A percentile compares a stretch with the other conserved stretches of the same genome.
Evolutionary conservation across 805 yeast genomes (phyloP).

Genomic region (Priceomyces fermenticarens): DNA sequence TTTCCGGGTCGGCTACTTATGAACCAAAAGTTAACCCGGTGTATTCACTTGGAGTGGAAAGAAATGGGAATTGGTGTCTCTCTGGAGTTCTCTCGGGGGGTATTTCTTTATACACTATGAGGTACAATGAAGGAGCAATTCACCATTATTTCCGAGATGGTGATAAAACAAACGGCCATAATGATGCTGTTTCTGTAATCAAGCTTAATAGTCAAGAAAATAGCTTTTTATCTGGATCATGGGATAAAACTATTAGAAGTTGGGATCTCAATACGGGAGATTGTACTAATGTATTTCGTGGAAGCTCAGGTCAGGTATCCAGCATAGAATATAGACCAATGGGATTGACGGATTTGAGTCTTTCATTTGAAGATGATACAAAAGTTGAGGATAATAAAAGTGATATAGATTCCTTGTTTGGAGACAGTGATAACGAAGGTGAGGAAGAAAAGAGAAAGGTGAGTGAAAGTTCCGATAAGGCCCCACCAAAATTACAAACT

Average conservation of each 20-base stretch:
- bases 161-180: conserved; percentile 52
- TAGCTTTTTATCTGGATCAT: conserved; percentile 73
- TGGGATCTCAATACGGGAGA: conserved; percentile 87
- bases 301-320: conserved; percentile 76
- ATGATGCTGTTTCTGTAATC: conserved; percentile 71
- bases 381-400: conserved; percentile 16
- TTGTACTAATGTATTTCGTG: conserved; percentile 44
- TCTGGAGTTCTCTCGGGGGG: conserved; percentile 86
- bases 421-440: conserved; percentile 39
- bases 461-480: conserved; percentile 12
- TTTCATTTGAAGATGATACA: conserved; percentile 22
- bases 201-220: conserved; percentile 60
- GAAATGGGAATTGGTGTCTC: conserved; percentile 78
- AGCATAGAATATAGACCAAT: conserved; percentile 67
- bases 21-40: conserved; percentile 79
- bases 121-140: conserved; percentile 78
- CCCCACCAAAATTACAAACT: conserved; percentile 9
- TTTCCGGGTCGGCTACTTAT: conserved; percentile 37
- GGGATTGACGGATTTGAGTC: conserved; percentile 44
- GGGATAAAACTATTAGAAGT: conserved; percentile 78
- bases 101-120: conserved; percentile 74
- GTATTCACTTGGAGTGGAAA: conserved; percentile 79
- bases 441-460: conserved; percentile 12
- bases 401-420: conserved; percentile 48
- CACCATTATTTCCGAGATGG: conserved; percentile 62